phyloP scores from a whole-genome alignment of 306 rosid species.

The Castanopsis chinensis region DNA sequence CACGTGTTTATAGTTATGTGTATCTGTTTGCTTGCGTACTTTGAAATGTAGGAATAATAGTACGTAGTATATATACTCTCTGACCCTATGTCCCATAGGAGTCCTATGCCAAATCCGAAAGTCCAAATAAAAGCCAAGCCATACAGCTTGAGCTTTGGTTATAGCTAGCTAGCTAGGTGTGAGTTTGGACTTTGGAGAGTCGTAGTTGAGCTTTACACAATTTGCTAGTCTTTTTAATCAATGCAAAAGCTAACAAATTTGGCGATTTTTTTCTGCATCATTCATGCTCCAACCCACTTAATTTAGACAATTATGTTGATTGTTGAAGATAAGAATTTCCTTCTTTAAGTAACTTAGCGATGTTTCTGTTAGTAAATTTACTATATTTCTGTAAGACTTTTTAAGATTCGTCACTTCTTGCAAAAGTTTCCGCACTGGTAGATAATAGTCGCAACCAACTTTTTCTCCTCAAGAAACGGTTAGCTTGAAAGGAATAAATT shows the following conservation, averaged over 20 bases:
- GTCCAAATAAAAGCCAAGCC: too few relatives aligned
- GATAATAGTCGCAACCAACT: conserved; percentile 38
- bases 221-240: background rate
- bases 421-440: conserved; percentile 35
- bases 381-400: background rate
- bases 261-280: conserved; percentile 7
- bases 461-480: conserved; percentile 20
- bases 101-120: too few relatives aligned
- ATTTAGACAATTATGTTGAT: background rate
- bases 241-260: conserved; percentile 26
- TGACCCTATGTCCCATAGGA: too few relatives aligned
- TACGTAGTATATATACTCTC: too few relatives aligned
- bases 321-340: background rate
- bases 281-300: background rate
- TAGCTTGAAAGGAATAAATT: conserved; percentile 17
- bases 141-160: background rate
- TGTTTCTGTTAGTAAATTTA: background rate
- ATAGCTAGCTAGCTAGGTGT: background rate
- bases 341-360: background rate
- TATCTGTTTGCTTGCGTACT: too few relatives aligned
- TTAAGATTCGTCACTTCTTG: background rate
- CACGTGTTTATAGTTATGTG: too few relatives aligned
- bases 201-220: background rate
- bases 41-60: too few relatives aligned
- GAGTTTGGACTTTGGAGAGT: background rate